Conservation (phyloP, 441 rosid species). For the Kokia cookei region DNA sequence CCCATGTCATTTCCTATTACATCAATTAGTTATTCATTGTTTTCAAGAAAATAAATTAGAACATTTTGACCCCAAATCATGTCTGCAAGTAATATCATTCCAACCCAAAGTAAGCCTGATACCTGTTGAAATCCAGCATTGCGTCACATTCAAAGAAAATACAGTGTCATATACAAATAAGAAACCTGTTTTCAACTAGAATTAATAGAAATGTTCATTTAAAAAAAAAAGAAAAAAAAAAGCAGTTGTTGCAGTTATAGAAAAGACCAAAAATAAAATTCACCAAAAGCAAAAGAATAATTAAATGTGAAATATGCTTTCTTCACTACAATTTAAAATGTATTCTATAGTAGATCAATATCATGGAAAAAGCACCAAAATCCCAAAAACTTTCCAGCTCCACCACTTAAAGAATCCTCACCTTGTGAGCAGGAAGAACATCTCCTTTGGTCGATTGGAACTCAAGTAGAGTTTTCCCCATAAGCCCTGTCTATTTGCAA, state of each 20-base stretch:
- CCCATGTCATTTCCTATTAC: background rate
- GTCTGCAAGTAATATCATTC: background rate
- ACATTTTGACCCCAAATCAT: background rate
- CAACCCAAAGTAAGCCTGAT: background rate
- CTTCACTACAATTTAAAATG: background rate
- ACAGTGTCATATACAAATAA: background rate
- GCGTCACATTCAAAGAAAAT: background rate
- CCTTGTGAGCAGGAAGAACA: slow-evolving; percentile 96
- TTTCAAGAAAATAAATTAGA: background rate
- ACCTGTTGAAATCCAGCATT: background rate
- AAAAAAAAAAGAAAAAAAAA: background rate
- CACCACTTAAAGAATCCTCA: slow-evolving; percentile 6
- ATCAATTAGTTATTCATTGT: background rate
- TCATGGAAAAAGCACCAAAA: background rate
- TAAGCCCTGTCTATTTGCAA: slow-evolving; percentile 60
- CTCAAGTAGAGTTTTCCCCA: slow-evolving; percentile 88
- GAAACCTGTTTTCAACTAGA: background rate
- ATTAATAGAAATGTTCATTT: background rate
- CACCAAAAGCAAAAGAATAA: background rate
- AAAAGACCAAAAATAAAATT: background rate
- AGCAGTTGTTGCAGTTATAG: background rate
- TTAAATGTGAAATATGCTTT: background rate
- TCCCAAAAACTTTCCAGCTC: background rate
- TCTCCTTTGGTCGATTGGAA: slow-evolving; percentile 91
- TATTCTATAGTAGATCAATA: background rate